Evolutionary conservation across 2,329 filamentous ascomycete genomes (phyloP), one percentile per base, ranked within the genome.

Genomic region (Malbranchea zuffiana): DNA sequence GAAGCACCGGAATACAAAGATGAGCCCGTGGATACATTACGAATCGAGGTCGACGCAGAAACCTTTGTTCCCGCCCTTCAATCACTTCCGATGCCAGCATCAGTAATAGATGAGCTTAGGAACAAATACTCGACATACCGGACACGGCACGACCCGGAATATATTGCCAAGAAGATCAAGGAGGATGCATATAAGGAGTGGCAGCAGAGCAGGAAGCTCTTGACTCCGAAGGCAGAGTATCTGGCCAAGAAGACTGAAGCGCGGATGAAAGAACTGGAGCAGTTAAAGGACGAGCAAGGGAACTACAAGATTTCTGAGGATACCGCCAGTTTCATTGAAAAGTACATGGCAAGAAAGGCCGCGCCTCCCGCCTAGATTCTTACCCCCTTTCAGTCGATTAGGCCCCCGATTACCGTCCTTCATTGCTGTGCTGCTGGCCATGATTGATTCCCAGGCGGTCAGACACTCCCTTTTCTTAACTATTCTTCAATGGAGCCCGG

Each of bases 31-130:
- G 88, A 96, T 61, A 95, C 88, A 2, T 63, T 77, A 30, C 80
- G 82, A 46, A 75, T 80, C 55, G 72, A 79, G 38, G 81, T 85
- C 40, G 83, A 93, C 52, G 70, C 75, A 45, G 69, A 67, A 51
- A 83, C 82, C 1, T 94, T 82, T 56, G 68, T 79, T 37, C 86
- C 87, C n/a, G 82, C 76, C 23, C 68, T 96, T 16, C 66, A 86
- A 18, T 67, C 72, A 11, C 72, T 82, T 17, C 88, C 88, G 10
- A 84, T 94, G 71, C 86, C 88, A 4, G 62, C 68, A 19, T 64
- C 61, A n/a, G 72, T 95, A 24, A 71, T 93, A 47, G 78, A 94
- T 57, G 88, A 96, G 67, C 68, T 96, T 54, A 73, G 86, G 54
- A 80, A 82, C 66, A 80, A 78, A 56, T 93, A 79, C 70, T 82